Percentiles rank a stretch among this genome's conserved stretches.
Conservation (phyloP, 768 basidiomycete species). For the Suillus discolor region DNA sequence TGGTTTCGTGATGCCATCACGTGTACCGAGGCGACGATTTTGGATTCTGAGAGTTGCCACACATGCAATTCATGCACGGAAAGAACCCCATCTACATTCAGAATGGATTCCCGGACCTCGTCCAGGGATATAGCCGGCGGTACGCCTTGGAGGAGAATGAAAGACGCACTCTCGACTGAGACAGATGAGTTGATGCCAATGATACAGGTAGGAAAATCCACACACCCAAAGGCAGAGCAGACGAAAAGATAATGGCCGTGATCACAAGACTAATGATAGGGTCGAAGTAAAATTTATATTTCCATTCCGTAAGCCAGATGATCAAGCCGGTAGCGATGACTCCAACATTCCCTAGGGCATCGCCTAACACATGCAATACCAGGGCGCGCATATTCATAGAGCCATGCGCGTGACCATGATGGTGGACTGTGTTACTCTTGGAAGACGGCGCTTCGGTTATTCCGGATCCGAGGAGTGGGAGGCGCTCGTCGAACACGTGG, state of each 20-base stretch:
- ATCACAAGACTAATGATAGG: slow-evolving; percentile 93
- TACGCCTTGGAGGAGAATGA: slow-evolving; percentile 94
- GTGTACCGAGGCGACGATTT: slow-evolving; percentile 95
- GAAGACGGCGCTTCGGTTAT: slow-evolving; percentile 2
- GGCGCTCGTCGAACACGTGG: slow-evolving; percentile 39
- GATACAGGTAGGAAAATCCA: slow-evolving; percentile 14
- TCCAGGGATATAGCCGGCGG: slow-evolving; percentile 89
- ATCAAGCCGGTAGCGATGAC: slow-evolving; percentile 94
- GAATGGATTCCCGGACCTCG: slow-evolving; percentile 81
- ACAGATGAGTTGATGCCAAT: slow-evolving; percentile 12
- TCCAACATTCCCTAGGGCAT: slow-evolving; percentile 97
- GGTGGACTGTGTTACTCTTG: slow-evolving; percentile 20
- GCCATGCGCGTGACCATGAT: slow-evolving; percentile 45
- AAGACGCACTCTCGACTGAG: slow-evolving; percentile 85
- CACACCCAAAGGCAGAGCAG: slow-evolving; percentile 86
- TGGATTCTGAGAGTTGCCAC: slow-evolving; percentile 96
- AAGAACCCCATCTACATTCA: slow-evolving; percentile 78
- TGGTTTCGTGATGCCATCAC: slow-evolving; percentile 78
- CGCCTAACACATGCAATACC: slow-evolving; percentile 91
- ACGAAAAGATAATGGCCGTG: slow-evolving; percentile 95
- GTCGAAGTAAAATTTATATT: slow-evolving; percentile 90
- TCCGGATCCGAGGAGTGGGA: slow-evolving; percentile 43
- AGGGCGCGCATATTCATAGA: slow-evolving; percentile 99
- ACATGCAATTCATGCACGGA: slow-evolving; percentile 93
- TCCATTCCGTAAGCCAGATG: slow-evolving; percentile 88